Base-by-base conservation (phyloP, 2,329 filamentous ascomycete genomes). In the Aspergillus eucalypticola region DNA sequence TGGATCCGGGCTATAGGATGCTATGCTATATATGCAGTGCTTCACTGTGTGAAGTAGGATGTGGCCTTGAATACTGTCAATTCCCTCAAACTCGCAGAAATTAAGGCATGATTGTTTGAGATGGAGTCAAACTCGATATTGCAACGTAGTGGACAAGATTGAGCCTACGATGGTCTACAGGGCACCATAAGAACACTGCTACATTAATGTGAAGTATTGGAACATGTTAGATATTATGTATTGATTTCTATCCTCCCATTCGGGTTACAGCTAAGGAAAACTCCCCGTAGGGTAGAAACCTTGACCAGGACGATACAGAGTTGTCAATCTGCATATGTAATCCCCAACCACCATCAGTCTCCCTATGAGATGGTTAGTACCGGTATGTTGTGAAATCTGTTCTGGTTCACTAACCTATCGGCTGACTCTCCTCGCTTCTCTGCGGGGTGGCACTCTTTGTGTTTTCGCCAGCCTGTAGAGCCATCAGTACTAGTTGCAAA, bases 251-350 rank as follows among this genome's bases (percentile, higher is more conserved):
- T 51, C 59, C 62, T 41, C 60, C 64, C 60, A 64, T 67, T 67
- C 32, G 51, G 64, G 62, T 60, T 21, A 56, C 52, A 42, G 58
- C 32, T 60, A 60, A 67, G 66, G 61, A 48, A 65, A 67, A 64
- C 58, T 29, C 27, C 60, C 53, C 19, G 29, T 42, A 38, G 50
- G 65, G 59, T 49, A 60, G 64, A 67, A 67, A 60, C 65, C 65
- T 61, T 61, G 64, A 50, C 58, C 62, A 52, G 60, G 63, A 61
- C 58, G 59, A 13, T 17, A 53, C 32, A 23, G 35, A 53, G n/a
- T 5, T 8, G 35, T 3, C n/a, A 8, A 39, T 13, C 11, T 27
- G 25, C 2, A 39, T 53, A 38, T 13, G 11, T 35, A n/a, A 15
- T 8, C 15, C 11, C 29, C 23, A 32, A 42, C 10, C 19, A 8